These are phyloP conservation scores for Penicillium goetzii DNA, from an alignment of 495 filamentous ascomycete species.

Conservation along the genomic window DNA sequence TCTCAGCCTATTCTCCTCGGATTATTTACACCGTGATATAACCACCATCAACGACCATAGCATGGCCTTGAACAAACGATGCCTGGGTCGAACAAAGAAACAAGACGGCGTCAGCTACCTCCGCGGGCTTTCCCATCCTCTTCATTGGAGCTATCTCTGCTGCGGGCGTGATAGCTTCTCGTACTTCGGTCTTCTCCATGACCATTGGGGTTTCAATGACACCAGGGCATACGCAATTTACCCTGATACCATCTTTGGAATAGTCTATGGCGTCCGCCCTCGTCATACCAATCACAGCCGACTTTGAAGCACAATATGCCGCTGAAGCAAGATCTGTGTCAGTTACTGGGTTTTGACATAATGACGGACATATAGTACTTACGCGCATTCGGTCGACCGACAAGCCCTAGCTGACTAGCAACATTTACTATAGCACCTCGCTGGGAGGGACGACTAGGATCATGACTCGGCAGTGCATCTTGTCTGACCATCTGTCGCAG, in stretches of 20 bases:
- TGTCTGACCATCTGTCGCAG: constrained; percentile 54
- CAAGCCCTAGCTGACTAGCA: constrained; percentile 58
- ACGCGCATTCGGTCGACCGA: constrained; percentile 52
- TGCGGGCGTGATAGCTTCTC: constrained; percentile 38
- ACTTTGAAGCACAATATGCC: constrained; percentile 53
- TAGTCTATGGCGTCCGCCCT: constrained; percentile 57
- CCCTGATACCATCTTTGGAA: constrained; percentile 49
- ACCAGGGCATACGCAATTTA: constrained; percentile 60
- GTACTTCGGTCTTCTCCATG: constrained; percentile 39
- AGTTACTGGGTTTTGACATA: neutral
- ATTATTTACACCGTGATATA: constrained; percentile 43
- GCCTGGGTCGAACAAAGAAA: constrained; percentile 53
- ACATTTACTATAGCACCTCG: constrained; percentile 57
- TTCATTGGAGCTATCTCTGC: constrained; percentile 55
- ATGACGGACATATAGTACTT: constrained; percentile 23
- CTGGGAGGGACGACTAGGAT: constrained; percentile 33
- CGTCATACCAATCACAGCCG: constrained; percentile 51
- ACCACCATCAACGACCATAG: constrained; percentile 57
- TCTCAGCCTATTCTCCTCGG: neutral
- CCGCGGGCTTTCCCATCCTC: constrained; percentile 51
- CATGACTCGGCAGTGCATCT: constrained; percentile 47
- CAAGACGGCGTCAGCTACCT: constrained; percentile 55
- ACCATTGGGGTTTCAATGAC: constrained; percentile 56
- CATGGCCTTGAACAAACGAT: constrained; percentile 56
- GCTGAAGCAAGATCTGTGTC: constrained; percentile 25